Evolutionary conservation across 176 grass and related monocot species (phyloP).

Genomic region (Lolium rigidum): DNA sequence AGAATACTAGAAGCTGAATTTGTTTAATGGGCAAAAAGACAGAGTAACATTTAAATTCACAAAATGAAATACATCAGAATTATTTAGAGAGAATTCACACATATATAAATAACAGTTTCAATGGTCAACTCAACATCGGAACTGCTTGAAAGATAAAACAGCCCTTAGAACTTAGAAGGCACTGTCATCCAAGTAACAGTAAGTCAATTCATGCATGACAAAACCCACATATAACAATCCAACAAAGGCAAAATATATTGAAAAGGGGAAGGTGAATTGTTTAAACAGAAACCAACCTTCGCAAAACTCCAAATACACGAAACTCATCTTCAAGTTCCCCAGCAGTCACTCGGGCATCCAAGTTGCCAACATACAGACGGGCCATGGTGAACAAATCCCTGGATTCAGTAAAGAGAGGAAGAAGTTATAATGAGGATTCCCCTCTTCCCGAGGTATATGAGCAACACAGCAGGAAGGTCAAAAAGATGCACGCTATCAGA

Average conservation of each 20-base stretch:
- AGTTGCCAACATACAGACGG: slow-evolving; percentile 84
- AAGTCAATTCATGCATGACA: background rate
- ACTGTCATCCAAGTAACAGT: background rate
- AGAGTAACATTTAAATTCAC: background rate
- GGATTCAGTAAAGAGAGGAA: slow-evolving; percentile 15
- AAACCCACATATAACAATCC: slow-evolving; percentile 4
- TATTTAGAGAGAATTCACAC: background rate
- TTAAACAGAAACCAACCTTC: slow-evolving; percentile 56
- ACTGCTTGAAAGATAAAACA: background rate
- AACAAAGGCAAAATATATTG: background rate
- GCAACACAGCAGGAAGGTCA: background rate
- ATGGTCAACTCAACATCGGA: background rate
- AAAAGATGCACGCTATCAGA: background rate
- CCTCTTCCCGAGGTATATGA: background rate
- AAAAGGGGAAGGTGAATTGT: background rate
- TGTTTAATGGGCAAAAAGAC: background rate
- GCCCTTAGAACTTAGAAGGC: background rate
- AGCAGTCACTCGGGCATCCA: slow-evolving; percentile 76
- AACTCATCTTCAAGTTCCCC: slow-evolving; percentile 92
- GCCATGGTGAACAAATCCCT: slow-evolving; percentile 67
- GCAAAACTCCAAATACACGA: slow-evolving; percentile 81
- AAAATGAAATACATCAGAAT: background rate
- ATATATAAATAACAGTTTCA: background rate
- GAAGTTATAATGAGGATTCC: background rate
- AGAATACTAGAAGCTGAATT: background rate